Percentiles rank a stretch among this genome's conserved stretches.
phyloP scores from a whole-genome alignment of 345 rosid species.

The Rhodamnia argentea region DNA sequence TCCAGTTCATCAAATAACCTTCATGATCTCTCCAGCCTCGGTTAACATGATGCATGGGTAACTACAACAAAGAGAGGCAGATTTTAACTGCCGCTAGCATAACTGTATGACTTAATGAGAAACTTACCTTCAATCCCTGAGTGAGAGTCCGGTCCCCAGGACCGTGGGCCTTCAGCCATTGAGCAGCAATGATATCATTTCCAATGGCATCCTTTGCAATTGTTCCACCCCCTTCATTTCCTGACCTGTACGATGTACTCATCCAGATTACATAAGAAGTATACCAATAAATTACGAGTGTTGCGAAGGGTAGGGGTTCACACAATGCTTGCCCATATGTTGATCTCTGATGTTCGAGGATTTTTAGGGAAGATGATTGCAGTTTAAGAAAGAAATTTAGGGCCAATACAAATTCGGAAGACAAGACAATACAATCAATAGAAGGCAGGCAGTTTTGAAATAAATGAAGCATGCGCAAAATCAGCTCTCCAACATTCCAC shows the following conservation, averaged over 20 bases:
- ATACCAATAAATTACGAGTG: not conserved
- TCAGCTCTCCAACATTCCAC: not conserved
- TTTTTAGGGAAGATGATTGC: not conserved
- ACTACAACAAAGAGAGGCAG: not conserved
- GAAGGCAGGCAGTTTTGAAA: not conserved
- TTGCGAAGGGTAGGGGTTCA: not conserved
- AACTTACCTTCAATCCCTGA: conserved; percentile 74
- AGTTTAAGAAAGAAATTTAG: not conserved
- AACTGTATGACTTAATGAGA: not conserved
- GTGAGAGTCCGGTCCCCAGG: conserved; percentile 82
- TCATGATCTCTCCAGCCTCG: not conserved
- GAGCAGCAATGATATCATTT: conserved; percentile 48
- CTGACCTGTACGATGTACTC: conserved; percentile 16
- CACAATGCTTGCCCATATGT: not conserved
- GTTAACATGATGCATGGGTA: not conserved
- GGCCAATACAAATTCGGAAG: not conserved
- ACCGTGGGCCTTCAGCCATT: conserved; percentile 81
- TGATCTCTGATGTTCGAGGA: not conserved
- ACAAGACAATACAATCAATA: not conserved
- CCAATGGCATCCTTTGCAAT: conserved; percentile 90
- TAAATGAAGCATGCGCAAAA: not conserved
- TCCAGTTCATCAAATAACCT: not conserved
- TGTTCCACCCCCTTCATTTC: conserved; percentile 57
- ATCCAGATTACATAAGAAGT: not conserved
- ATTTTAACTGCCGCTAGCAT: not conserved